phyloP scores from a whole-genome alignment of 2,329 filamentous ascomycete species.

The Cercospora brassicicola region DNA sequence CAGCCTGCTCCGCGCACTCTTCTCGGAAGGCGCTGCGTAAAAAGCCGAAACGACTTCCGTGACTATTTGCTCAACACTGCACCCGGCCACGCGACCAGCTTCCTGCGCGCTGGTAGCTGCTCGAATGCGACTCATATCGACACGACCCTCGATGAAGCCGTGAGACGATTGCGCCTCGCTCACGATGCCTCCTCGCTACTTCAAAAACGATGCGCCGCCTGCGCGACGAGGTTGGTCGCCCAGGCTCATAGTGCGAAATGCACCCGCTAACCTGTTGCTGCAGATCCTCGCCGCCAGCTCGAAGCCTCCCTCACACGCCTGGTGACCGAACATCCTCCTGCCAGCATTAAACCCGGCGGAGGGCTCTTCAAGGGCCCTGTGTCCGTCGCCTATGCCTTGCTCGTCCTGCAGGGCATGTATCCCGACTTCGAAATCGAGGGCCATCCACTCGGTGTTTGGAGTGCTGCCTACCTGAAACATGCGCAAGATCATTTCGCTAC shows the following conservation, averaged over 20 bases:
- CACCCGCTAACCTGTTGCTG: neutral
- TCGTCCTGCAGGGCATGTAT: constrained; percentile 52
- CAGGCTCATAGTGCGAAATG: neutral
- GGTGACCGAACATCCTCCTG: constrained; percentile 50
- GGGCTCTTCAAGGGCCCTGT: constrained; percentile 54
- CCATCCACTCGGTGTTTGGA: constrained; percentile 51
- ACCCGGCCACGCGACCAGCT: neutral
- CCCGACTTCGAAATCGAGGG: constrained; percentile 50
- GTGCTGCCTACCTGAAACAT: constrained; percentile 52
- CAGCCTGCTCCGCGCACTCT: neutral
- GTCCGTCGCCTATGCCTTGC: constrained; percentile 52
- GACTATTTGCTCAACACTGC: neutral
- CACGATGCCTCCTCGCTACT: constrained; percentile 41
- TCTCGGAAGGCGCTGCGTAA: neutral
- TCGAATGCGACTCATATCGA: constrained; percentile 2
- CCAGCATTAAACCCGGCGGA: constrained; percentile 48
- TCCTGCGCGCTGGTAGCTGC: neutral
- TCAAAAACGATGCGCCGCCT: constrained; percentile 43
- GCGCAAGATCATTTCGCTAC: constrained; percentile 52
- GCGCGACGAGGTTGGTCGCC: constrained; percentile 37
- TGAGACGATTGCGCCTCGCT: neutral
- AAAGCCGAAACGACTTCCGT: neutral
- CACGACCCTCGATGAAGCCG: constrained; percentile 1
- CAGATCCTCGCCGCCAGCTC: constrained; percentile 53
- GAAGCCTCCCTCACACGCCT: constrained; percentile 52